Evolutionary conservation across 1,139 yeast genomes (phyloP), one percentile per base, ranked within the genome.

Genomic region (Diutina mesorugosa): DNA sequence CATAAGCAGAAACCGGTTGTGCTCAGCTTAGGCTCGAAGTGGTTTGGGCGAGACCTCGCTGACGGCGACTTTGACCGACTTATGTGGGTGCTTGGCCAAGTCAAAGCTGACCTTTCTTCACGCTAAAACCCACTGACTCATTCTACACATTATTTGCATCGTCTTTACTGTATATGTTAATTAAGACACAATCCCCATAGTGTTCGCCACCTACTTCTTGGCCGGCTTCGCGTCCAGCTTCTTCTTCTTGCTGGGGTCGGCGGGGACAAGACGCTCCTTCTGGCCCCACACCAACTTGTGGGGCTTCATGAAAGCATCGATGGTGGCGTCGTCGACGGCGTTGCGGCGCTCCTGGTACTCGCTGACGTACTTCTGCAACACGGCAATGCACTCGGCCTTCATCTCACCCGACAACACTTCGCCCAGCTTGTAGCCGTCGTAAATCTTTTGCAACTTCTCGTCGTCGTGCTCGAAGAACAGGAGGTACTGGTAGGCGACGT

Each of bases 401-500:
- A 95, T 81, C 72, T 95, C 98, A 60, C 98, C 97, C 50, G 96
- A 87, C 65, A 91, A 76, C 59, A 95, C 69, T 60, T 87, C 90
- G 60, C 99, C 99, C 58, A 78, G 73, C 69, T 78, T 82, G 74
- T 93, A 93, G 56, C 80, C 81, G 48, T 79, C 78, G 60, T 84
- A 82, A 63, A 87, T 76, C 56, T 77, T 71, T 57, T 76, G 78
- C 65, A 95, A 78, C 66, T 87, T 83, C 47, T 77, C 93, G 67
- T 95, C 99, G 67, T 91, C 97, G 62, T 90, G 87, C 58, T 83
- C 74, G 76, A 95, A 90, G 75, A 93, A 93, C 10, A 91, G 81
- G 64, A 95, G 74, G 70, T 95, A 95, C 73, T 91, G 98, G 74
- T 76, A 95, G 2, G 99, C 90, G 57, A 95, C 97, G 71, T 95